These are phyloP conservation scores for Fusarium nurragi DNA, from an alignment of 2,329 filamentous ascomycete species.

Conservation along the genomic window DNA sequence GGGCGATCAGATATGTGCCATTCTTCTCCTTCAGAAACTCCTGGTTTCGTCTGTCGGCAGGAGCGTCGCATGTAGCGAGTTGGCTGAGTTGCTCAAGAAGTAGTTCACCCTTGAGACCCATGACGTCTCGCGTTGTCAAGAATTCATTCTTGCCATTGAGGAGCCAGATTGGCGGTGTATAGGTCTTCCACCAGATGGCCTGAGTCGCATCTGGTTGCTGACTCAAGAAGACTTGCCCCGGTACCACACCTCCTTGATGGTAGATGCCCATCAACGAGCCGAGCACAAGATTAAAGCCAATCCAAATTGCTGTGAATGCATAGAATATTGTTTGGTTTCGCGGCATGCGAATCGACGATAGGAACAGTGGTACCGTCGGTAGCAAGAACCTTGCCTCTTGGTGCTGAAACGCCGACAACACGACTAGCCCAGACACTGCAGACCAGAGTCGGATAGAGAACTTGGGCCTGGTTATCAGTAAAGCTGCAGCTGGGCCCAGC, in stretches of 20 bases:
- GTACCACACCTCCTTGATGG: conserved; percentile 82
- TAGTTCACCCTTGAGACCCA: conserved; percentile 71
- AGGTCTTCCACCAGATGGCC: conserved; percentile 87
- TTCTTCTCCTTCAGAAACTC: conserved; percentile 69
- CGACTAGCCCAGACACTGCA: conserved; percentile 75
- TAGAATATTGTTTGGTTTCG: conserved; percentile 59
- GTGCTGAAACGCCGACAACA: conserved; percentile 79
- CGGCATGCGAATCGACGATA: conserved; percentile 77
- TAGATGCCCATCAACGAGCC: conserved; percentile 82
- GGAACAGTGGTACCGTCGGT: conserved; percentile 78
- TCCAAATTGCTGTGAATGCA: conserved; percentile 70
- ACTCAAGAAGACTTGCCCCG: conserved; percentile 78
- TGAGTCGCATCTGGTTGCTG: conserved; percentile 73
- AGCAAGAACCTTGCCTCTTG: conserved; percentile 83
- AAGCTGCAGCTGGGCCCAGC: conserved; percentile 73
- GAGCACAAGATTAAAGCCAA: conserved; percentile 73
- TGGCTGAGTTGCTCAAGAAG: conserved; percentile 68
- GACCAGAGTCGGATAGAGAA: conserved; percentile 73
- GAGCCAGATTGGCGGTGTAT: conserved; percentile 83
- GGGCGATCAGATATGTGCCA: conserved; percentile 77
- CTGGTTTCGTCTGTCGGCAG: conserved; percentile 62
- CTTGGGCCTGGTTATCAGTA: conserved; percentile 68
- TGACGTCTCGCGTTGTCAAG: conserved; percentile 76
- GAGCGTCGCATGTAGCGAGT: conserved; percentile 70
- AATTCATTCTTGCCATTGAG: conserved; percentile 79